A percentile compares a stretch with the other conserved stretches of the same genome.
These are phyloP conservation scores for Arthrinium phaeospermum DNA, from an alignment of 2,329 filamentous ascomycete species.

Conservation along the genomic window DNA sequence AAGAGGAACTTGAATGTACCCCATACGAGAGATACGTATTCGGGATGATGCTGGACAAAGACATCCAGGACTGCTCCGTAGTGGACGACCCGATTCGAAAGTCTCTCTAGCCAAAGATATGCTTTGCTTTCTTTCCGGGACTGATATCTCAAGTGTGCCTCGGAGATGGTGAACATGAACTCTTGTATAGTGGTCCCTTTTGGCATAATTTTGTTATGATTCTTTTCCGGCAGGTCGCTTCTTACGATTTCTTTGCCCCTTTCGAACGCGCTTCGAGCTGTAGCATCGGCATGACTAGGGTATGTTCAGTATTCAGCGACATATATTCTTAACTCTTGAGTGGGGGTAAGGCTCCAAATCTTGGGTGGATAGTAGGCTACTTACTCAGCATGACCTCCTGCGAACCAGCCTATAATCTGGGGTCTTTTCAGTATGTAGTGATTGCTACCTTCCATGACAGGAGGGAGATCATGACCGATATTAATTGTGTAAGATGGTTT, in stretches of 20 bases:
- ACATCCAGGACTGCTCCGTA: conserved; percentile 20
- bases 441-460: background rate
- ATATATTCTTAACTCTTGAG: too few species aligned
- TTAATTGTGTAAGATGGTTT: too few species aligned
- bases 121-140: background rate
- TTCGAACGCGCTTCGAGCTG: background rate
- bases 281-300: background rate
- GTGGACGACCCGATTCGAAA: conserved; percentile 8
- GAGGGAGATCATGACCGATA: too few species aligned
- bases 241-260: background rate
- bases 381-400: too few species aligned
- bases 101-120: conserved; percentile 1
- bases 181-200: background rate
- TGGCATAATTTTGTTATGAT: background rate
- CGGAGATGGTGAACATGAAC: background rate
- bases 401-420: background rate
- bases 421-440: background rate
- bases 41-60: conserved; percentile 35
- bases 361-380: background rate
- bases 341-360: too few species aligned
- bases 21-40: conserved; percentile 39
- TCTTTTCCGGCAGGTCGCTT: background rate
- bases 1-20: conserved; percentile 25
- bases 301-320: too few species aligned
- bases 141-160: background rate